Conservation (phyloP, 805 yeast genomes). For the Blastobotrys peoriensis region DNA sequence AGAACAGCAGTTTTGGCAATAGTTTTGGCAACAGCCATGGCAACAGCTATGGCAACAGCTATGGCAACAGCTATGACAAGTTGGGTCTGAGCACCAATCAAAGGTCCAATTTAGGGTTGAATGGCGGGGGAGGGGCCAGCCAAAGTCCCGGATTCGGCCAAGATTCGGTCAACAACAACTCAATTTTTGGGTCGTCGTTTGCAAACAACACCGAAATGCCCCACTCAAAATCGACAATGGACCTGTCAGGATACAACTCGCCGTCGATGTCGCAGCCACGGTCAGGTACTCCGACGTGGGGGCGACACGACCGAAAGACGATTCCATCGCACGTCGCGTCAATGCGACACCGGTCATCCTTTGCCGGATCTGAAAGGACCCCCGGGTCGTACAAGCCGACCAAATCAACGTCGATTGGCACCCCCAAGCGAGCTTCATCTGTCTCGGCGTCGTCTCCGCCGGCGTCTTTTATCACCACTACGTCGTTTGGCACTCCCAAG, state of each 20-base stretch:
- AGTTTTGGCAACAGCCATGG: no score
- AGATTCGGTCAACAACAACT: not conserved
- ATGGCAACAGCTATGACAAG: no score
- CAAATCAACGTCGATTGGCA: slow-evolving; percentile 1
- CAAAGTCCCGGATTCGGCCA: no score
- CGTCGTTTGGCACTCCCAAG: slow-evolving; percentile 26
- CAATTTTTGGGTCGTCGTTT: not conserved
- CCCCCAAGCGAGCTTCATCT: slow-evolving; percentile 8
- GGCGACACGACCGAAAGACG: slow-evolving; percentile 9
- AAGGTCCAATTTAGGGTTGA: no score
- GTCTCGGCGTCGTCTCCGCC: slow-evolving; percentile 5
- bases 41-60: no score
- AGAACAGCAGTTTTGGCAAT: no score
- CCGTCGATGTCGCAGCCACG: not conserved
- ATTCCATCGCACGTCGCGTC: slow-evolving; percentile 11
- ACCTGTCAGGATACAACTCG: slow-evolving; percentile 3
- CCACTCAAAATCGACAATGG: slow-evolving; percentile 14
- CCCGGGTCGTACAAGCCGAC: not conserved
- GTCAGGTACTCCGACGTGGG: slow-evolving; percentile 10
- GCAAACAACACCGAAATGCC: not conserved
- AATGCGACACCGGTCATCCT: slow-evolving; percentile 2
- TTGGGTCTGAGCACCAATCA: no score
- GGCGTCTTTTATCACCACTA: not conserved
- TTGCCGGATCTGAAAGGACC: not conserved
- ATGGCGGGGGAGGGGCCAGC: no score